Base-by-base conservation (phyloP, 257 asterid species). In the Echites panduratus region DNA sequence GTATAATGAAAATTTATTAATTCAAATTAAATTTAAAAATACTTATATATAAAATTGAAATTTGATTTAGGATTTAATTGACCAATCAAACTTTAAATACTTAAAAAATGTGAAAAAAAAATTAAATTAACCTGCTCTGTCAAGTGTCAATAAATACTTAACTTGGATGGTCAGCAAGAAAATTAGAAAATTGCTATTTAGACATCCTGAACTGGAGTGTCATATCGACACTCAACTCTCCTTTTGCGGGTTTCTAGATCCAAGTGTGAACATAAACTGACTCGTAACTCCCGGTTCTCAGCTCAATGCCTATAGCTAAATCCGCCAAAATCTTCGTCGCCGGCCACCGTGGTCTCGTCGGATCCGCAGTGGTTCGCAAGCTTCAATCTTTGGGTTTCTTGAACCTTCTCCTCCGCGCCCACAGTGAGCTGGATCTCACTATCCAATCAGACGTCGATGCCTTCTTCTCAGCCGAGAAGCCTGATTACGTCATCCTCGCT, bases 321-420 rank as follows among this genome's bases (percentile, higher is more conserved):
- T 86, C 96, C 66, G 89, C 89, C 49, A 77, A 87, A 76, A 75
- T 89, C 75, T 89, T 81, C 79, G 96, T 94, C 47, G 89, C 99
- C 75, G 99, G 99, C 57, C 97, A 94, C 92, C 89, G 96, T 41
- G 98, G 98, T 35, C 82, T 94, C 1, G 97, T 94, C 65, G 99
- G 99, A 0, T 89, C 97, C 50, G 91, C 97, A 82, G 77, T 94
- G 5, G 90, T 88, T 72, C 91, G 93, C 0, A 85, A 77, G 73
- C 97, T 94, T 71, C 69, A 49, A 19, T 75, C 78, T 12, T 79
- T 88, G 1, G 89, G 91, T 72, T 91, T 56, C 89, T 71, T 81
- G 57, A 94, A 94, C 64, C 89, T 94, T 79, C 77, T 94, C 87
- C 90, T 91, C 84, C 90, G 94, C 76, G 73, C 92, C 78, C 99